Conservation (phyloP, 2,329 filamentous ascomycete genomes). For the Colletotrichum somersetense region DNA sequence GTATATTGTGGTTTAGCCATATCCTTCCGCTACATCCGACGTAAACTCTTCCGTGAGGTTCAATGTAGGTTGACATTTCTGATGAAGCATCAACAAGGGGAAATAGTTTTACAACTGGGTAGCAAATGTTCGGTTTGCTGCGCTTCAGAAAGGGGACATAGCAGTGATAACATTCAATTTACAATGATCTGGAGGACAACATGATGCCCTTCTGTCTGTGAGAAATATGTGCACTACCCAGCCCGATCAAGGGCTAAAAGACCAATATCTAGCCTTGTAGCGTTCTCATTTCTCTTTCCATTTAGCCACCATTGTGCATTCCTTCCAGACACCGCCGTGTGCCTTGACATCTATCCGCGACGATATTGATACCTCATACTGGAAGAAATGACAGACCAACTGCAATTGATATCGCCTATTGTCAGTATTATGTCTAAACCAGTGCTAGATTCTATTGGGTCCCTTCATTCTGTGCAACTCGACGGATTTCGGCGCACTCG, state of each 20-base stretch:
- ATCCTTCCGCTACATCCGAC: too few species aligned
- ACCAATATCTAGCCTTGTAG: neutral
- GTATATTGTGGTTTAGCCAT: neutral
- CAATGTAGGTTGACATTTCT: rapidly evolving
- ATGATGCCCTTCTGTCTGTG: slow-evolving; percentile 10
- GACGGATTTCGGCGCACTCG: neutral
- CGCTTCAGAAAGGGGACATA: neutral
- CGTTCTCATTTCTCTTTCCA: too few species aligned
- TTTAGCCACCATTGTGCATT: too few species aligned
- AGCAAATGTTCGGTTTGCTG: neutral
- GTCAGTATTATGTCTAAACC: neutral
- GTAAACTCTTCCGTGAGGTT: neutral
- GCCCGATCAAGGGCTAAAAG: slow-evolving; percentile 1
- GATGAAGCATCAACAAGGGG: neutral
- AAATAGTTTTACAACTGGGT: too few species aligned
- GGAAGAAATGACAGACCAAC: neutral
- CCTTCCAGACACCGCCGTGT: neutral
- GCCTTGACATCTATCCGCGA: neutral
- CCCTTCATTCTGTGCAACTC: neutral
- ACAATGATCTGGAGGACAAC: slow-evolving; percentile 8
- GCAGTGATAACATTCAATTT: neutral
- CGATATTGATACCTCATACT: neutral
- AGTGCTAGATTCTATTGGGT: neutral
- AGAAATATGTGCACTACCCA: slow-evolving; percentile 7
- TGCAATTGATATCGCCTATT: neutral